phyloP scores from a whole-genome alignment of 2,329 filamentous ascomycete species.

The Didymella sp. region DNA sequence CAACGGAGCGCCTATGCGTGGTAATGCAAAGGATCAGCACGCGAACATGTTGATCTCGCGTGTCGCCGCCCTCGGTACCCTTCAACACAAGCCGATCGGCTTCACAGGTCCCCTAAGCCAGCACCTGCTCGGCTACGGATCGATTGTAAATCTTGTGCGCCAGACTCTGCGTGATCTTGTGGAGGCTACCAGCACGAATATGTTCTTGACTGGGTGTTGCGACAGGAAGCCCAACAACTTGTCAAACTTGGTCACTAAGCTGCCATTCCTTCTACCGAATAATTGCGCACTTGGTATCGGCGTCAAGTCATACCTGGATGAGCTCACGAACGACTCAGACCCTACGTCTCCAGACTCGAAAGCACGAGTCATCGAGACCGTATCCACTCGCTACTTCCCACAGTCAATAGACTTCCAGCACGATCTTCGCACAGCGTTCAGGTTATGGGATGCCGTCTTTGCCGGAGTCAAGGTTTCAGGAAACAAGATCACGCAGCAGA shows the following conservation, averaged over 20 bases:
- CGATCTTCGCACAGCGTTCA: slow-evolving; percentile 67
- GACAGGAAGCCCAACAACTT: slow-evolving; percentile 64
- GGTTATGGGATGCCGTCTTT: slow-evolving; percentile 70
- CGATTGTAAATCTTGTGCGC: slow-evolving; percentile 79
- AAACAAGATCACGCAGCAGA: slow-evolving; percentile 51
- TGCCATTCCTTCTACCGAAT: slow-evolving; percentile 73
- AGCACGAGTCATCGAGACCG: slow-evolving; percentile 59
- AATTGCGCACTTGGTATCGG: slow-evolving; percentile 81
- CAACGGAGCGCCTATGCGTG: slow-evolving; percentile 65
- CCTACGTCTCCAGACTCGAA: slow-evolving; percentile 59
- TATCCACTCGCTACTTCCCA: slow-evolving; percentile 65
- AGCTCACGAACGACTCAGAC: slow-evolving; percentile 64
- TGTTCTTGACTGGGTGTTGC: slow-evolving; percentile 82
- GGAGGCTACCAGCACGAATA: slow-evolving; percentile 79
- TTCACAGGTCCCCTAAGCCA: slow-evolving; percentile 95
- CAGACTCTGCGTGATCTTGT: slow-evolving; percentile 80
- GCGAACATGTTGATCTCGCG: slow-evolving; percentile 85
- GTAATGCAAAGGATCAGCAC: slow-evolving; percentile 75
- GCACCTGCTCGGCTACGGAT: slow-evolving; percentile 85
- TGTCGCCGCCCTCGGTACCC: slow-evolving; percentile 79
- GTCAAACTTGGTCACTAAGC: slow-evolving; percentile 73
- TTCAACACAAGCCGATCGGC: slow-evolving; percentile 83
- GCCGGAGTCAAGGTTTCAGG: slow-evolving; percentile 64
- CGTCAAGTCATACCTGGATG: slow-evolving; percentile 79
- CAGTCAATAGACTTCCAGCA: slow-evolving; percentile 64